These are phyloP conservation scores for Fonsecaea monophora DNA, from an alignment of 2,329 filamentous ascomycete genomes.

Conservation along the genomic window DNA sequence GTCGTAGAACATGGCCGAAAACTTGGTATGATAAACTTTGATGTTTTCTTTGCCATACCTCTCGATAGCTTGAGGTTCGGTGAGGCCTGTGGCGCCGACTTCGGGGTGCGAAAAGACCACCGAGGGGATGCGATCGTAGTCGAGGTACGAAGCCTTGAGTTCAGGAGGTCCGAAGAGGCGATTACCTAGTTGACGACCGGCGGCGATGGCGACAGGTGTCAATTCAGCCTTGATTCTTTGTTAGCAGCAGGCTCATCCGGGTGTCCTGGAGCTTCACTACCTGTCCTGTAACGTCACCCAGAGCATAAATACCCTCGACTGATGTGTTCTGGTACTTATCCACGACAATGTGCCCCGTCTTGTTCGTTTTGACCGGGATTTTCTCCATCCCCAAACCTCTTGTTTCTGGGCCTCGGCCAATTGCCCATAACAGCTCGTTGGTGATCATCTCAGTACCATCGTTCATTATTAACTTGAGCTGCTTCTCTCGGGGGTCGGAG, in stretches of 20 bases:
- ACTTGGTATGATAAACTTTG: constrained; percentile 58
- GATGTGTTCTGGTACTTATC: constrained; percentile 60
- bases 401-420: constrained; percentile 56
- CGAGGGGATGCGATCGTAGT: constrained; percentile 60
- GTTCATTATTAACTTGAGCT: constrained; percentile 53
- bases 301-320: constrained; percentile 56
- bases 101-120: constrained; percentile 62
- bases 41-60: constrained; percentile 58
- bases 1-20: constrained; percentile 58
- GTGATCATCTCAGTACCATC: constrained; percentile 54
- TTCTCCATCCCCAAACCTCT: constrained; percentile 52
- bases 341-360: constrained; percentile 52
- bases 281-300: constrained; percentile 60
- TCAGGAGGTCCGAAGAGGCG: constrained; percentile 58
- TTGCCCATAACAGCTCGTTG: constrained; percentile 60
- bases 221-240: constrained; percentile 49
- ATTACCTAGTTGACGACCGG: constrained; percentile 57
- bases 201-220: constrained; percentile 61
- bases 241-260: neutral
- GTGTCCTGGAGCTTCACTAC: constrained; percentile 7
- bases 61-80: constrained; percentile 56
- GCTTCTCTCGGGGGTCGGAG: constrained; percentile 55
- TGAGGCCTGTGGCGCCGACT: constrained; percentile 58
- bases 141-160: constrained; percentile 52
- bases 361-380: constrained; percentile 51